Evolutionary conservation across 345 rosid species (phyloP).

Genomic region (Rhodomyrtus tomentosa): DNA sequence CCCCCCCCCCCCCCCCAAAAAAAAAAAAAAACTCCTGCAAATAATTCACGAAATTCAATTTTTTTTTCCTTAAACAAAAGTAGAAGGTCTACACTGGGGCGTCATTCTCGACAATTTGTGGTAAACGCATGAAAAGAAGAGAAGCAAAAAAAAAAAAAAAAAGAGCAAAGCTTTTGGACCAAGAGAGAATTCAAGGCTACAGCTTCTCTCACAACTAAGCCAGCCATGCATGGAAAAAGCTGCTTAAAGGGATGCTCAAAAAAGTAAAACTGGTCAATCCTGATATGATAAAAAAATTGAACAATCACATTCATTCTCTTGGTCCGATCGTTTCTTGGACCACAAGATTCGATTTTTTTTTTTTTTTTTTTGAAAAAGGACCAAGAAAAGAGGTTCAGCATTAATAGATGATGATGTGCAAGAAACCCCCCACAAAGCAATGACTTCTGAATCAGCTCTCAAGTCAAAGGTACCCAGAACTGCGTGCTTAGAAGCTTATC

Average conservation of each 20-base stretch:
- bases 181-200: not conserved
- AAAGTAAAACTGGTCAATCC: not conserved
- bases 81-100: not conserved
- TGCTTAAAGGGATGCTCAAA: not conserved
- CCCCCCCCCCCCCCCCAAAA: no score
- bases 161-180: not conserved
- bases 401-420: not conserved
- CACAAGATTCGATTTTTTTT: not conserved
- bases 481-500: not conserved
- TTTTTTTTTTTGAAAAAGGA: no score
- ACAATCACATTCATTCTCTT: not conserved
- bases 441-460: not conserved
- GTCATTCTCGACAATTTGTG: not conserved
- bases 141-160: no score
- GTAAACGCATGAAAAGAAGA: not conserved
- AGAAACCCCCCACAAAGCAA: not conserved
- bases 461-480: not conserved
- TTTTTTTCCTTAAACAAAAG: not conserved
- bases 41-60: not conserved
- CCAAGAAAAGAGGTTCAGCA: not conserved
- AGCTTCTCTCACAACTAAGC: not conserved
- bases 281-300: not conserved
- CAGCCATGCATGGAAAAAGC: not conserved
- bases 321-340: not conserved
- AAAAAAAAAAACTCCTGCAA: not conserved